These are phyloP conservation scores for Solanum piurae DNA, from an alignment of 257 asterid species.

Conservation along the genomic window DNA sequence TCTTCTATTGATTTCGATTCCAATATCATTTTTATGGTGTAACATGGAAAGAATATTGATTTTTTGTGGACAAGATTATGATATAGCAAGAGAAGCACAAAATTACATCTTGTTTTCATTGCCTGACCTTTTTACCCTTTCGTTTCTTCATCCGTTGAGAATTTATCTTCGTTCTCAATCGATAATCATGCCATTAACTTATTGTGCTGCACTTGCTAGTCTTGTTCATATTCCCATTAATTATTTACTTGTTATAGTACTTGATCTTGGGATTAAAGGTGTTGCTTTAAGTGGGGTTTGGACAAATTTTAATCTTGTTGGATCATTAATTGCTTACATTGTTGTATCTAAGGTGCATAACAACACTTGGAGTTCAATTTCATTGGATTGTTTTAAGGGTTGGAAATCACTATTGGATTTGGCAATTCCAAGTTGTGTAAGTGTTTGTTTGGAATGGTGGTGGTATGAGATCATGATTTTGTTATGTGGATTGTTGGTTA, in stretches of 20 bases:
- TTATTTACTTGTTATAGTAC: constrained; percentile 29
- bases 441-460: constrained; percentile 64
- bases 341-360: constrained; percentile 16
- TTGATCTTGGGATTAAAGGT: constrained; percentile 37
- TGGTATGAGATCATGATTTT: constrained; percentile 60
- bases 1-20: constrained; percentile 25
- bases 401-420: constrained; percentile 27
- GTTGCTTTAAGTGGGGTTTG: constrained; percentile 45
- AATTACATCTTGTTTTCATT: constrained; percentile 27
- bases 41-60: constrained; percentile 30
- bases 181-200: constrained; percentile 39
- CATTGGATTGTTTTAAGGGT: constrained; percentile 19
- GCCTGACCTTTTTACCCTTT: constrained; percentile 32
- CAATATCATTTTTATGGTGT: constrained; percentile 39
- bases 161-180: constrained; percentile 45
- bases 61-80: constrained; percentile 30
- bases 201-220: constrained; percentile 27
- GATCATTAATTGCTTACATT: constrained; percentile 22
- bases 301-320: constrained; percentile 45
- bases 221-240: constrained; percentile 36
- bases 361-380: constrained; percentile 31
- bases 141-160: constrained; percentile 42
- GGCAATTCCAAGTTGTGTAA: constrained; percentile 47
- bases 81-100: constrained; percentile 32
- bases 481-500: constrained; percentile 32